Evolutionary conservation across 1,139 yeast species (phyloP).

Genomic region (Yamadazyma jaroonii): DNA sequence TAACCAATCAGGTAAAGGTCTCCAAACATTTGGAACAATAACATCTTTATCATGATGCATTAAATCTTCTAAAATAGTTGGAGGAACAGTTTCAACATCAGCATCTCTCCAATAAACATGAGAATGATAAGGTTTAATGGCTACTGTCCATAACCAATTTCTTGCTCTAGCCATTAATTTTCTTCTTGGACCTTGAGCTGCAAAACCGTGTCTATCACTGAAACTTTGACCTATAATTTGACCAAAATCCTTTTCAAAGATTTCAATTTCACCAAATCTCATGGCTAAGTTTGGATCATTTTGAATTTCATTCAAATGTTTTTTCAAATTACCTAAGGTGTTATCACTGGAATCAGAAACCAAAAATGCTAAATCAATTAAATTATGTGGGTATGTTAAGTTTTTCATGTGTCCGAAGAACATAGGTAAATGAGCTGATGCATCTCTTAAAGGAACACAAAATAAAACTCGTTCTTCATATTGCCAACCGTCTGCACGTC

Average conservation of each 20-base stretch:
- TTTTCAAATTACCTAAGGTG: constrained; percentile 48
- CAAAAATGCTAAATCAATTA: constrained; percentile 56
- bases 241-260: constrained; percentile 52
- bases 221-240: constrained; percentile 52
- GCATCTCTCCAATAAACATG: constrained; percentile 58
- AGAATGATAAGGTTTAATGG: constrained; percentile 51
- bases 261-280: constrained; percentile 57
- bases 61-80: constrained; percentile 49
- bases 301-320: constrained; percentile 44
- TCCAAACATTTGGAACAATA: constrained; percentile 84
- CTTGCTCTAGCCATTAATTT: constrained; percentile 55
- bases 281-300: constrained; percentile 35
- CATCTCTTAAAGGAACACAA: constrained; percentile 61
- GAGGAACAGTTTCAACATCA: constrained; percentile 52
- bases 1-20: constrained; percentile 87
- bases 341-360: constrained; percentile 59
- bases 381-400: constrained; percentile 55
- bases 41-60: constrained; percentile 55
- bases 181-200: constrained; percentile 54
- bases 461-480: constrained; percentile 52
- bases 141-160: constrained; percentile 53
- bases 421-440: constrained; percentile 63
- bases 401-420: constrained; percentile 56
- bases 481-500: constrained; percentile 53
- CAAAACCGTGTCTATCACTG: constrained; percentile 52